These are phyloP conservation scores for Aaosphaeria arxii DNA, from an alignment of 2,329 filamentous ascomycete genomes.

Conservation along the genomic window DNA sequence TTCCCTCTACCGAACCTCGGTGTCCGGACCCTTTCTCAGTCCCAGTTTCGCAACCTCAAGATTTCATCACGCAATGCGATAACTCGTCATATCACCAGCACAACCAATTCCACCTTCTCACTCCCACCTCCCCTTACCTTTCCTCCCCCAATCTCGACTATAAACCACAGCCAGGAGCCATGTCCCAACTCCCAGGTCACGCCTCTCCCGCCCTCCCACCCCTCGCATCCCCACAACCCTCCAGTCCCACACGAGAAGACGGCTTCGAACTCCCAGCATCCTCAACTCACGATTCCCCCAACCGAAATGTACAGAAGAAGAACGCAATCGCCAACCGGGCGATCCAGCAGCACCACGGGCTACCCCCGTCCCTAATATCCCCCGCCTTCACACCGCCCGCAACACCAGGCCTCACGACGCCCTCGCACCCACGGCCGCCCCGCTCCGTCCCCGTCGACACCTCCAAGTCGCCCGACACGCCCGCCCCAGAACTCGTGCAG, in stretches of 20 bases:
- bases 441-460: constrained; percentile 44
- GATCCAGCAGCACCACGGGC: constrained; percentile 9
- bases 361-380: constrained; percentile 45
- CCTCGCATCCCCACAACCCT: constrained; percentile 53
- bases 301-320: constrained; percentile 11
- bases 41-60: constrained; percentile 5
- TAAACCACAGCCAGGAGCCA: constrained; percentile 22
- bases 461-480: constrained; percentile 31
- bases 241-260: constrained; percentile 36
- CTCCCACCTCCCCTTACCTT: constrained; percentile 2
- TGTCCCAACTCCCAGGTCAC: constrained; percentile 57
- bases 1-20: neutral
- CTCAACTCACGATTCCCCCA: constrained; percentile 8
- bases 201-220: constrained; percentile 51
- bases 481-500: constrained; percentile 70
- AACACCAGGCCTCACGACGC: constrained; percentile 31
- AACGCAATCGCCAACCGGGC: constrained; percentile 6
- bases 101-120: neutral
- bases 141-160: neutral
- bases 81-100: neutral
- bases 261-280: constrained; percentile 32
- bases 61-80: constrained; percentile 7
- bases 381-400: constrained; percentile 45
- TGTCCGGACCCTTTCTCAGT: constrained; percentile 6
- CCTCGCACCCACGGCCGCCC: constrained; percentile 32